Base-by-base conservation (phyloP, 176 grass and related monocot species). In the Aegilops speltoides region DNA sequence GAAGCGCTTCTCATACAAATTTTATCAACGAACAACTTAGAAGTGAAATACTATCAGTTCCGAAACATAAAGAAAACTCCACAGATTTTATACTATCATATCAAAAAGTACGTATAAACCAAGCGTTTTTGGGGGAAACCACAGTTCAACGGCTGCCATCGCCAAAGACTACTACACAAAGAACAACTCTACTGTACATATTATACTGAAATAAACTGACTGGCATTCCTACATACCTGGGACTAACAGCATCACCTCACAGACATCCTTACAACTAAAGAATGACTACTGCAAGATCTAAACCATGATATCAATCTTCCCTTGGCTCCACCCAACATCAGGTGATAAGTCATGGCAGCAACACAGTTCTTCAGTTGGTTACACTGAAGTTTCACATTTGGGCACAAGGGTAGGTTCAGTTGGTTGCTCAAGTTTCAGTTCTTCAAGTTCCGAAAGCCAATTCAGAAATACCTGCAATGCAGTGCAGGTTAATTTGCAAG, bases 401-500 rank as follows among this genome's bases (percentile, higher is more conserved):
- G 17, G 25, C 73, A 31, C 73, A 10, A 56, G 52, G 50, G 46
- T 7, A 56, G 8, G 50, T 54, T 54, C 50, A 50, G 37, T 25
- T 76, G 43, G 36, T 24, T 76, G 45, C 8, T 48, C 15, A 31
- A 76, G 73, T 74, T 74, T 28, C 72, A 28, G 72, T 48, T 26
- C 50, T 19, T 54, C 5, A 54, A 28, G 41, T 46, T 15, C 41
- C 72, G 3, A 75, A 28, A 48, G 24, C 16, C 72, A 50, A 15
- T 25, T 33, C 46, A 77, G 46, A 77, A 56, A 56, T 77, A 77
- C 46, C 74, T 77, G 74, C 74, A 56, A 77, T 33, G 16, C 74
- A 32, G 46, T 77, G 26, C 46, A 77, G 46, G 74, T 77, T 77
- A 77, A 77, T 56, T 17, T 57, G 46, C 74, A 77, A 77, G 43